phyloP scores from a whole-genome alignment of 2,329 filamentous ascomycete species.

The Cladophialophora chaetospira region DNA sequence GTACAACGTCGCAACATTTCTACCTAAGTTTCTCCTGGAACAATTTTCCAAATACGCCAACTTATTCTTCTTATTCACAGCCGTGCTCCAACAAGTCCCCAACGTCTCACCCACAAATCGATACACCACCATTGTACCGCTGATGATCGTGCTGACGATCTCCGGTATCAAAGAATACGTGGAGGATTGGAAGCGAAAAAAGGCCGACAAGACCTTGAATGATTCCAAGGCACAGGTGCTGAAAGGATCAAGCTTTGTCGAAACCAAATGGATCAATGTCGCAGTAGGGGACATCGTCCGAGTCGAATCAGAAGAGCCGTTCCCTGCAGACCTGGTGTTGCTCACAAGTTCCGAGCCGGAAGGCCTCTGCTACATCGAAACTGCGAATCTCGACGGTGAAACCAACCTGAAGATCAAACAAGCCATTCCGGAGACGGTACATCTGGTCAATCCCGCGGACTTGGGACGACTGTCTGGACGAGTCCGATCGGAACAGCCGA shows the following conservation, averaged over 20 bases:
- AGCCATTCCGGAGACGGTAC: constrained; percentile 85
- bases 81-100: constrained; percentile 90
- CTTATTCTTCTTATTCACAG: constrained; percentile 98
- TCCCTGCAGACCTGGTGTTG: constrained; percentile 89
- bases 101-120: constrained; percentile 90
- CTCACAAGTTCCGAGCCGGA: constrained; percentile 95
- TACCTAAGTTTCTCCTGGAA: constrained; percentile 96
- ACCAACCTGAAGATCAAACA: constrained; percentile 99
- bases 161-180: constrained; percentile 93
- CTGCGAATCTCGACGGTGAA: constrained; percentile 94
- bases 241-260: constrained; percentile 78
- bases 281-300: constrained; percentile 89
- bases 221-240: constrained; percentile 81
- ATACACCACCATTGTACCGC: constrained; percentile 95
- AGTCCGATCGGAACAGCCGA: constrained; percentile 92
- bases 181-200: constrained; percentile 88
- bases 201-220: constrained; percentile 84
- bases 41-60: constrained; percentile 99
- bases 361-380: constrained; percentile 97
- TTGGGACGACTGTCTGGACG: constrained; percentile 82
- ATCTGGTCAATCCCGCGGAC: constrained; percentile 82
- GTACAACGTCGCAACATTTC: constrained; percentile 89
- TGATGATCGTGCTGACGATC: constrained; percentile 86
- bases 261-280: constrained; percentile 92
- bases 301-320: constrained; percentile 91